Evolutionary conservation across 116 monocot species (phyloP).

Genomic region (Posidonia oceanica): DNA sequence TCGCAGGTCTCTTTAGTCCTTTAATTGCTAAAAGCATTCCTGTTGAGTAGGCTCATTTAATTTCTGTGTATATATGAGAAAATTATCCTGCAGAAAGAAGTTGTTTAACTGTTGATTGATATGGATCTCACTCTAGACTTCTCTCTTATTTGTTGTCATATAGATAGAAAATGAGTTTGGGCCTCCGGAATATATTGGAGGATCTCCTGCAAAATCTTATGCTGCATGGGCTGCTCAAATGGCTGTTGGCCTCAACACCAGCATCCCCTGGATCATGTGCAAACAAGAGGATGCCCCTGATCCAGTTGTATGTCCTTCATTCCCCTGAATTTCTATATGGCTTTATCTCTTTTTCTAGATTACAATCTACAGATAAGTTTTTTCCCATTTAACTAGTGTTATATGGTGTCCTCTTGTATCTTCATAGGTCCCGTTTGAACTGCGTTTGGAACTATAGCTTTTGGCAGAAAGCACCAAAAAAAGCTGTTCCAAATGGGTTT

Average conservation of each 20-base stretch:
- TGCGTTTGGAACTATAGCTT: too few species aligned
- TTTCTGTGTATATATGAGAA: too few species aligned
- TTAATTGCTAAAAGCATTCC: neutral
- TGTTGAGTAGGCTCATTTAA: too few species aligned
- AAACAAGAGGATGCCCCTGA: constrained; percentile 97
- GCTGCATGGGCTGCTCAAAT: constrained; percentile 81
- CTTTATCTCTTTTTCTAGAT: neutral
- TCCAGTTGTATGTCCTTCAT: constrained; percentile 62
- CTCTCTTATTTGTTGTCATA: neutral
- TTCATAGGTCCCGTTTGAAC: too few species aligned
- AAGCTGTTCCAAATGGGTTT: too few species aligned
- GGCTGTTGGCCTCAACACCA: constrained; percentile 68
- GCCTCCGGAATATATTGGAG: constrained; percentile 56
- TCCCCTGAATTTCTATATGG: neutral
- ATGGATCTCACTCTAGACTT: neutral
- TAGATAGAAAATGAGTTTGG: constrained; percentile 98
- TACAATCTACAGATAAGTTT: neutral
- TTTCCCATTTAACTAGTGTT: too few species aligned
- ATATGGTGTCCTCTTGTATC: too few species aligned
- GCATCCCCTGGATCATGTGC: constrained; percentile 95
- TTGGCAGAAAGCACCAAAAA: too few species aligned
- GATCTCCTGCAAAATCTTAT: constrained; percentile 50
- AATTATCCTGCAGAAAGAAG: neutral
- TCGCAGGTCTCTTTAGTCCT: constrained; percentile 36
- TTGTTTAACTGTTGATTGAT: neutral